A percentile compares a stretch with the other conserved stretches of the same genome.
Conservation (phyloP, 305 asterid genomes). For the Solanum chacoense region DNA sequence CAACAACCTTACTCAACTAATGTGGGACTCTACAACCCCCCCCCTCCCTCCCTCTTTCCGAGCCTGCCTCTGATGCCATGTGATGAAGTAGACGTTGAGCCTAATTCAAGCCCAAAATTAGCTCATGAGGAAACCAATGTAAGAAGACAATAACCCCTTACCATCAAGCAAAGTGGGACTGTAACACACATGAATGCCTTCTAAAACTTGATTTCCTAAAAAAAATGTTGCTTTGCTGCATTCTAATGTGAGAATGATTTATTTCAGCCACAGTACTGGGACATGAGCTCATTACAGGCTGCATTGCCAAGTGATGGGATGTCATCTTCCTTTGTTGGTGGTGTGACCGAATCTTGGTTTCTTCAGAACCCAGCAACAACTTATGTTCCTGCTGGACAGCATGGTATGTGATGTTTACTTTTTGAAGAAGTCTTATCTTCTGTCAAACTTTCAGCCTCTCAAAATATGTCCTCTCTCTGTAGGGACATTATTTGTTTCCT, state of each 20-base stretch:
- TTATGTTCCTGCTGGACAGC: slow-evolving; percentile 28
- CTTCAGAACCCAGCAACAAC: slow-evolving; percentile 36
- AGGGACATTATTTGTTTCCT: slow-evolving; percentile 47
- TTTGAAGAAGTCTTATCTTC: not conserved
- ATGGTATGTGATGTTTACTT: slow-evolving; percentile 18
- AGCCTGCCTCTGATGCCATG: not conserved
- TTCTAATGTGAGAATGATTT: slow-evolving; percentile 13
- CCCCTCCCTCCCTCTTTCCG: not conserved
- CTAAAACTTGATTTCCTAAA: not conserved
- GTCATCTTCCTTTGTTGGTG: slow-evolving; percentile 40
- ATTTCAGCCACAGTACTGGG: slow-evolving; percentile 53
- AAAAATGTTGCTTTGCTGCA: not conserved
- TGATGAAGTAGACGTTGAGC: not conserved
- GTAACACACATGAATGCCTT: not conserved
- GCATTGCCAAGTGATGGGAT: slow-evolving; percentile 49
- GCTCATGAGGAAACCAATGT: not conserved
- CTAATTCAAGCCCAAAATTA: not conserved
- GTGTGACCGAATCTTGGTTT: slow-evolving; percentile 48
- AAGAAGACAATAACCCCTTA: not conserved
- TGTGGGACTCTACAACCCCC: not conserved
- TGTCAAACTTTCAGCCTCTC: slow-evolving; percentile 2
- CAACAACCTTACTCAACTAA: not conserved
- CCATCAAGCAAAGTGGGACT: not conserved
- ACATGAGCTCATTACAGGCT: slow-evolving; percentile 65
- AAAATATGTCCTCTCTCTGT: slow-evolving; percentile 4